Base-by-base conservation (phyloP, 1,284 basidiomycete species). In the Trichosporon faecale region DNA sequence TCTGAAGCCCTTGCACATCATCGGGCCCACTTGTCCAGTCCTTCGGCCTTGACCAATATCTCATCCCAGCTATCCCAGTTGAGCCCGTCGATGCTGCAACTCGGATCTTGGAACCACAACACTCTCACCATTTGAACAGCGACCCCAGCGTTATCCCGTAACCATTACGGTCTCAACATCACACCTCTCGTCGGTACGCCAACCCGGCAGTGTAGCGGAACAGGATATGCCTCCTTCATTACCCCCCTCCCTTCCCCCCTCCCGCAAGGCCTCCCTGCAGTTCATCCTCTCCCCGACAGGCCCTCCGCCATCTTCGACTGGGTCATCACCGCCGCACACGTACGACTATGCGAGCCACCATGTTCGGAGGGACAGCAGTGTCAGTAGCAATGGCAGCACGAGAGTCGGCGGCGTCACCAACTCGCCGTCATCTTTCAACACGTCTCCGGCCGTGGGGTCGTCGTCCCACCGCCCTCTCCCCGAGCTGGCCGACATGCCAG, bases 251-350 rank as follows among this genome's bases (percentile, higher is more conserved):
- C 25, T 44, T 4, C 57, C 67, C 18, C 72, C 70, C 5, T 64
- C 73, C 2, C 73, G 72, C 64, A 80, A 79, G 60, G 74, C 75
- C 44, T 80, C 78, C 0, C 73, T 80, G 23, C 74, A 76, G 60
- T 80, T 76, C 70, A 76, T 80, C 72, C 72, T 76, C 27, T 77
- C 77, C 0, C 73, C 77, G 7, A 31, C 74, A 14, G 65, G 67
- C 7, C 55, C 37, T 5, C 68, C 70, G 0, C 66, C 69, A 6
- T 46, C 69, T 4, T 55, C 68, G 2, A n/a, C 57, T 1, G 33
- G 5, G 21, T 52, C 61, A 29, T 46, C 40, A 9, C 44, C 21
- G 66, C 63, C 21, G 64, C 64, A 29, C n/a, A 23, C 33, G 57
- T 49, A 31, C n/a, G 66, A 27, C 61, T 67, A 29, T 21, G 31